phyloP scores from a whole-genome alignment of 176 grass and related monocot species.

The Zea luxurians region DNA sequence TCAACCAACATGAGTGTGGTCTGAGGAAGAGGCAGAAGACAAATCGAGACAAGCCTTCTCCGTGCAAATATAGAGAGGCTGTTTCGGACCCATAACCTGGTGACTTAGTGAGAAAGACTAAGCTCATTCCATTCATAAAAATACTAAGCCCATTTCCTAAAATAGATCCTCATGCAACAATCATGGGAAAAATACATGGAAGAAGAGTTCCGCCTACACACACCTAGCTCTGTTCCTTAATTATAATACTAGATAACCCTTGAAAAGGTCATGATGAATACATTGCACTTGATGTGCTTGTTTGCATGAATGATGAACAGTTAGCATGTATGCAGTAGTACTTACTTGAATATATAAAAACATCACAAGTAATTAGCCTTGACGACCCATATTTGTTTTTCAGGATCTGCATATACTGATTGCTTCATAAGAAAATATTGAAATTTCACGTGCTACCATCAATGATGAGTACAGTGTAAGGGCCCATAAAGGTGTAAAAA shows the following conservation, averaged over 20 bases:
- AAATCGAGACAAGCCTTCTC: too few species aligned
- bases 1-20: too few species aligned
- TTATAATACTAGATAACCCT: constrained; percentile 13
- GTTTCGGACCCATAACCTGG: too few species aligned
- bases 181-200: neutral
- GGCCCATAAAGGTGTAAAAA: neutral
- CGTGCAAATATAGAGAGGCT: too few species aligned
- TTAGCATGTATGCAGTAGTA: too few species aligned
- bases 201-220: too few species aligned
- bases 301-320: too few species aligned
- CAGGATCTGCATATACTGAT: neutral
- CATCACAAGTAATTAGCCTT: neutral
- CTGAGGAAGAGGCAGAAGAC: too few species aligned
- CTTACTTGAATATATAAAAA: neutral
- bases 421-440: neutral
- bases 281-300: too few species aligned
- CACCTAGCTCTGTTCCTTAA: neutral
- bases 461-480: neutral
- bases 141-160: neutral
- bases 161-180: constrained; percentile 11
- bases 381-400: neutral
- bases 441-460: constrained; percentile 13
- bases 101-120: too few species aligned
- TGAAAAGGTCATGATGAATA: constrained; percentile 17
- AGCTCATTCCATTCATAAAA: too few species aligned